Percentiles rank a stretch among this genome's conserved stretches.
Evolutionary conservation across 192 early-diverging fungal genomes (phyloP).

Genomic region (Dispira simplex): DNA sequence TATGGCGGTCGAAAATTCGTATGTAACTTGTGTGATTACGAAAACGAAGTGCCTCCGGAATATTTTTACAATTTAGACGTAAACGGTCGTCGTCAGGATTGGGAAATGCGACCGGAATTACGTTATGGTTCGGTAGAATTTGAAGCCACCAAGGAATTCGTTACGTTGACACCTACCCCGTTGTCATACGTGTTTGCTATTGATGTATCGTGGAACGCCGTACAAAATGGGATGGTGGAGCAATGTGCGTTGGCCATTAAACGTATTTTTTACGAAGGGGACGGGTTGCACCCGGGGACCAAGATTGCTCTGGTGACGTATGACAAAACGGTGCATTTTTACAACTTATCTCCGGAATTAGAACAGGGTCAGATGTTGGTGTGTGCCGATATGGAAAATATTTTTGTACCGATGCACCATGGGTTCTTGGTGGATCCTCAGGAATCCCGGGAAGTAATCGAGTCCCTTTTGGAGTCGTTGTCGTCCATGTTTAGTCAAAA

Average conservation of each 20-base stretch:
- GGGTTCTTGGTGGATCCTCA: slow-evolving; percentile 82
- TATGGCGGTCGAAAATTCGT: slow-evolving; percentile 88
- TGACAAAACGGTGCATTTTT: slow-evolving; percentile 86
- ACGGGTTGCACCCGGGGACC: slow-evolving; percentile 33
- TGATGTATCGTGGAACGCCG: slow-evolving; percentile 84
- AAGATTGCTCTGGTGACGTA: slow-evolving; percentile 83
- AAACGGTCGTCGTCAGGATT: slow-evolving; percentile 73
- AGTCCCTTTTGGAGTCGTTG: slow-evolving; percentile 62
- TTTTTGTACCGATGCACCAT: slow-evolving; percentile 87
- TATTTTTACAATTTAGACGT: slow-evolving; percentile 95
- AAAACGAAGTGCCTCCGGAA: slow-evolving; percentile 69
- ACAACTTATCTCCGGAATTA: slow-evolving; percentile 67
- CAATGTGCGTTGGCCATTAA: slow-evolving; percentile 48
- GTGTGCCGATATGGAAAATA: slow-evolving; percentile 76
- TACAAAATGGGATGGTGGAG: slow-evolving; percentile 72
- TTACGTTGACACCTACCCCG: slow-evolving; percentile 44
- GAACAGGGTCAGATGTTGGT: slow-evolving; percentile 93
- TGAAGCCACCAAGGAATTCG: slow-evolving; percentile 58
- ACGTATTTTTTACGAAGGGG: slow-evolving; percentile 44
- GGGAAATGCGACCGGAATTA: slow-evolving; percentile 75
- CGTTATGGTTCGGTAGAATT: slow-evolving; percentile 81
- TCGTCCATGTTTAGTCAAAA: slow-evolving; percentile 73
- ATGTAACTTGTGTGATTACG: slow-evolving; percentile 86
- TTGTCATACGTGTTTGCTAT: slow-evolving; percentile 82
- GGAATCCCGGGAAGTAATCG: slow-evolving; percentile 66